Evolutionary conservation across 306 rosid genomes (phyloP).

Genomic region (Mimosa pudica): DNA sequence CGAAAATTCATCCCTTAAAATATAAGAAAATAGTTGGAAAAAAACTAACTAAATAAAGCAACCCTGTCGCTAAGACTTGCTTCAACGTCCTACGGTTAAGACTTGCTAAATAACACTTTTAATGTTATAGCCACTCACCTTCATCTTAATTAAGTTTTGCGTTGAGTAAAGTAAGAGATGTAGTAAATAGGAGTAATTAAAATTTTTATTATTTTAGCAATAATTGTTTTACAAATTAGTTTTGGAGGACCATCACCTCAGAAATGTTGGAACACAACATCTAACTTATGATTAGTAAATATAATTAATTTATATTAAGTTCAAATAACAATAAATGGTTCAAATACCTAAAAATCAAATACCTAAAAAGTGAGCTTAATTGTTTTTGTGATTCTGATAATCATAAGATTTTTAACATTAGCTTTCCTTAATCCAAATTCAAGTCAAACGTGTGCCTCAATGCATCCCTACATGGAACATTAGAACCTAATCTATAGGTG

Average conservation of each 20-base stretch:
- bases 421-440: not conserved
- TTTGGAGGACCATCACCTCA: not conserved
- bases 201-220: not conserved
- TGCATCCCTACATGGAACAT: not conserved
- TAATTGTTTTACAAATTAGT: not conserved
- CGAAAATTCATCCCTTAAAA: not conserved
- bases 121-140: not conserved
- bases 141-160: not conserved
- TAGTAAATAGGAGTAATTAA: not conserved
- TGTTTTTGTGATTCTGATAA: not conserved
- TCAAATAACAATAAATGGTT: not conserved
- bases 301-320: not conserved
- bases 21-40: too few relatives aligned
- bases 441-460: not conserved
- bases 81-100: conserved; percentile 9
- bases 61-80: not conserved
- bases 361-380: not conserved
- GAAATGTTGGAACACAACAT: not conserved
- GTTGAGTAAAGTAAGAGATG: not conserved
- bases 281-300: not conserved
- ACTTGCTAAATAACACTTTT: not conserved
- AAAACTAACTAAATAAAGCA: not conserved
- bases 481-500: not conserved
- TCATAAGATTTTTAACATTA: not conserved
- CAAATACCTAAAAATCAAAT: not conserved